Percentiles rank a stretch among this genome's conserved stretches.
These are phyloP conservation scores for Talaromyces sp. DNA, from an alignment of 2,329 filamentous ascomycete species.

Conservation along the genomic window DNA sequence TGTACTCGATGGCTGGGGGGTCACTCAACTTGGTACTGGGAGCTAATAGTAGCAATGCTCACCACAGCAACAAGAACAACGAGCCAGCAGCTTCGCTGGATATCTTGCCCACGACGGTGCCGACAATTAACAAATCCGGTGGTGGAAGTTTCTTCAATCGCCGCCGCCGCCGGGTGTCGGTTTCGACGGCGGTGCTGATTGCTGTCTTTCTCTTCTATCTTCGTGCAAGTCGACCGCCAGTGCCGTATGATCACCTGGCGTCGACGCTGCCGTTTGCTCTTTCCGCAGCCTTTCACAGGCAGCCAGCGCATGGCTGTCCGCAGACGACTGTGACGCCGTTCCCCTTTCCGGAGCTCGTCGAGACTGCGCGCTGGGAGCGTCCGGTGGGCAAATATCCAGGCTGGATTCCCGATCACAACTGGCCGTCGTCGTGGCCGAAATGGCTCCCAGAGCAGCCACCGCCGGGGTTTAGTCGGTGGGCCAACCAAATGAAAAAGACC, in stretches of 20 bases:
- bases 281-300: constrained; percentile 23
- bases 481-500: constrained; percentile 12
- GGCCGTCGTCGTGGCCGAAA: constrained; percentile 20
- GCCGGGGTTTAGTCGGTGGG: constrained; percentile 28
- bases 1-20: constrained; percentile 18
- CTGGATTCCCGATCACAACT: constrained; percentile 8
- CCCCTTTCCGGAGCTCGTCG: constrained; percentile 17
- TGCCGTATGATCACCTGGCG: constrained; percentile 34
- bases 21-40: not conserved
- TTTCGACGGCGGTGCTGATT: not conserved
- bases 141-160: not conserved
- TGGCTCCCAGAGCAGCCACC: constrained; percentile 27
- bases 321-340: constrained; percentile 19
- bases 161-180: not conserved
- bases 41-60: not conserved
- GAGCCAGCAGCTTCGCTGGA: not conserved
- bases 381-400: not conserved
- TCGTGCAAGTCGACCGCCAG: constrained; percentile 21
- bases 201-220: constrained; percentile 20
- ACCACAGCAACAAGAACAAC: not conserved
- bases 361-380: not conserved
- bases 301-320: constrained; percentile 19
- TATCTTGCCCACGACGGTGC: not conserved
- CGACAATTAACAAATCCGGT: not conserved
- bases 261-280: constrained; percentile 31